Conservation (phyloP, 257 asterid species). For the Nicotiana knightiana region DNA sequence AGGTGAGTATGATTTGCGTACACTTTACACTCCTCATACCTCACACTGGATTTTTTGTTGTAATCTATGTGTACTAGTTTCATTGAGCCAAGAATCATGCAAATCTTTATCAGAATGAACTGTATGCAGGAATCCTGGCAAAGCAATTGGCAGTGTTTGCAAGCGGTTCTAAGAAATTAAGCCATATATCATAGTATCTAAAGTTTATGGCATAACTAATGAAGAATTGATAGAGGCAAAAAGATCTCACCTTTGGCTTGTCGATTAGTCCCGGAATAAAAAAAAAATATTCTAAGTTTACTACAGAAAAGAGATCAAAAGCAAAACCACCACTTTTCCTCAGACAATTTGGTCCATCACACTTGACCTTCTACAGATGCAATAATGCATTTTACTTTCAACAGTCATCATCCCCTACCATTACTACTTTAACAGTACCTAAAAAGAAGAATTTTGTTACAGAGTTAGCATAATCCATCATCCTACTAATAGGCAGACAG, state of each 20-base stretch:
- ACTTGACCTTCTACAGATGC: constrained; percentile 10
- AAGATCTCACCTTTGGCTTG: background rate
- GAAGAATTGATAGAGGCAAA: background rate
- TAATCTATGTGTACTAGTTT: background rate
- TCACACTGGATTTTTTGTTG: too few relatives aligned
- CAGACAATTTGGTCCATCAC: constrained; percentile 13
- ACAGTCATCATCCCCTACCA: constrained; percentile 17
- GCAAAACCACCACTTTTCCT: constrained; percentile 32
- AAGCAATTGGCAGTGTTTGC: background rate
- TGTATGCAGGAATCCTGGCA: background rate
- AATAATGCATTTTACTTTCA: constrained; percentile 12
- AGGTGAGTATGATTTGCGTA: too few relatives aligned
- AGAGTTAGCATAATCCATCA: constrained; percentile 40
- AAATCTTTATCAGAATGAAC: background rate
- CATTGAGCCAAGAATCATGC: background rate
- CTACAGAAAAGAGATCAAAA: constrained; percentile 10
- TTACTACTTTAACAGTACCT: constrained; percentile 23
- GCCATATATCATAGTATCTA: background rate
- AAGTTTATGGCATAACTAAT: too few relatives aligned
- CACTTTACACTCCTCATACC: too few relatives aligned
- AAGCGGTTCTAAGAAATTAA: background rate
- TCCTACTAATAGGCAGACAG: constrained; percentile 19
- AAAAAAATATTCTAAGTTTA: background rate
- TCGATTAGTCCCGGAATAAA: background rate
- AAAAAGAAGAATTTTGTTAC: constrained; percentile 25